Evolutionary conservation across 1,139 yeast genomes (phyloP), one percentile per base, ranked within the genome.

Genomic region (Hyphopichia pseudoburtonii): DNA sequence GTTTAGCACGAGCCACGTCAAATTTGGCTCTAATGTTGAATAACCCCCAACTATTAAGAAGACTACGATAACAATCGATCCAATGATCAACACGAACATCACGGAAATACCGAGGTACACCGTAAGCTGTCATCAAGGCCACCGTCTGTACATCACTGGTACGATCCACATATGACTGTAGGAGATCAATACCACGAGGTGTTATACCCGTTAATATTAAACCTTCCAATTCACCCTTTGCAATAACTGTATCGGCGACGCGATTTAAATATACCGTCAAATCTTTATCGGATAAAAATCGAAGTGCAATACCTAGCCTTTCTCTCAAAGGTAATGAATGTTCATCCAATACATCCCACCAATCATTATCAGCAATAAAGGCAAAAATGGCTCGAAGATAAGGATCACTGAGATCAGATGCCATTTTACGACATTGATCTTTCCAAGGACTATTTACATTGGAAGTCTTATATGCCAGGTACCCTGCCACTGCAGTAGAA

Each of bases 301-400:
- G 66, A 17, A 92, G 66, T 0, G 97, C 97, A 28, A 92, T 90
- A 0, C 97, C 97, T 11, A 92, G 63, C 45, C 96, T 68, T 54
- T 92, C 98, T 39, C 94, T 70, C 32, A 92, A 66, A 0, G 98
- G 96, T 33, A 92, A 70, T 2, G 96, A 84, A 26, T 84, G 82
- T 51, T 92, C 97, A 54, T 89, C 96, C 39, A 92, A 69, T 3
- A 92, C 96, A 55, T 88, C 97, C 81, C 92, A 82, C 97, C 97
- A 92, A 46, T 90, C 95, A 36, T 88, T 86, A 54, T 92, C 97
- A 0, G 97, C 89, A 39, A 92, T 84, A 50, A 82, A 92, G 0
- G 97, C 96, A 69, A 92, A 92, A 2, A 90, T 86, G 0, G 95
- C 96, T 29, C 97, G 65, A 43, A 92, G 64, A 55, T 92, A 92